Base-by-base conservation (phyloP, 345 rosid species). In the Combretum micranthum region DNA sequence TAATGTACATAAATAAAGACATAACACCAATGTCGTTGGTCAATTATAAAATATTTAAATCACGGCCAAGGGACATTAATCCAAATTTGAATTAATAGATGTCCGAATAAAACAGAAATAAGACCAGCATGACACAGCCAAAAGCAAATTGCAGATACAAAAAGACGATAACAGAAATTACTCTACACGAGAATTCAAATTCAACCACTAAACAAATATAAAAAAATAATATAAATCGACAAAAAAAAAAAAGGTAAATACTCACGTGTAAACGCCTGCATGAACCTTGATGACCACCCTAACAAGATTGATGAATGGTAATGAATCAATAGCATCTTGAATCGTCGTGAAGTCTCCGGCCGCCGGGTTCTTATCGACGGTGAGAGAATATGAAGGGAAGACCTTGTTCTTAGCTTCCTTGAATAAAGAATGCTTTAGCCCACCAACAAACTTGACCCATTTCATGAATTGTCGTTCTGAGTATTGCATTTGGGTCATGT, bases 191-290 rank as follows among this genome's bases (percentile, higher is more conserved):
- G 39, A 32, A 32, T 11, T 32, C 39, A 32, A 32, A 32, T 3
- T 25, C 39, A 32, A 7, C 39, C 25, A 54, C 15, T 51, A 14
- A 25, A 44, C 7, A 39, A 56, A 37, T 44, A 53, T 50, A 14
- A 60, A 23, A 19, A 15, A n/a, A 11, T 8, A 15, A 59, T n/a
- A 23, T 47, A 18, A 8, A 52, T 9, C 16, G 3, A 52, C 15
- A 3, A 16, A 1, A 13, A 15, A 49, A 22, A 21, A 47, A 37
- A 37, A 19, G 3, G 1, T 1, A 8, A n/a, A 4, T 44, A 76
- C 97, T 76, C 73, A 93, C 99, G 63, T 83, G 88, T 93, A 93
- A 71, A 87, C 85, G 22, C 99, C 99, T 55, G 99, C 80, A 65
- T 85, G 89, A 65, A 93, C 85, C 72, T 82, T 93, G 84, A 93